Conservation (phyloP, 2,329 filamentous ascomycete genomes). For the Capronia epimyces region DNA sequence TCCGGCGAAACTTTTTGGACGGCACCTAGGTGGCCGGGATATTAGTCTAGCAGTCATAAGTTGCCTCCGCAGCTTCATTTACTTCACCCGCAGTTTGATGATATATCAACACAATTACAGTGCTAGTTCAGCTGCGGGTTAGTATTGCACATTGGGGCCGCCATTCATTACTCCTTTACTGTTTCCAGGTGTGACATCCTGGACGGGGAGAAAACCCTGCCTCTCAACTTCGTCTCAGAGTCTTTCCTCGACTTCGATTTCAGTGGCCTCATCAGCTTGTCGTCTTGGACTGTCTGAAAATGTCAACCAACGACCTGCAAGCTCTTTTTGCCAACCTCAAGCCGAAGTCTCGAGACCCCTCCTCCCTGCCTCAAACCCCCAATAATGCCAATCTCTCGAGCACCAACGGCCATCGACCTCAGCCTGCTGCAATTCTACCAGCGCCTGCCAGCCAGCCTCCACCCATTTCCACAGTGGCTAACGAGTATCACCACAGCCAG, state of each 20-base stretch:
- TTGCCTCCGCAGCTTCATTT: slow-evolving; percentile 1
- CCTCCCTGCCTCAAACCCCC: slow-evolving; percentile 31
- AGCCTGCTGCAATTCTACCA: slow-evolving; percentile 9
- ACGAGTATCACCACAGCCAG: slow-evolving; percentile 1
- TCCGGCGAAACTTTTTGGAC: neutral
- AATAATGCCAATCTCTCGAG: slow-evolving; percentile 4
- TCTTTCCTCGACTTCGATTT: slow-evolving; percentile 1
- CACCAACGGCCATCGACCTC: slow-evolving; percentile 8
- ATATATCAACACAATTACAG: neutral
- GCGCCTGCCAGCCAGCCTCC: slow-evolving; percentile 17
- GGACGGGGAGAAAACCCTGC: slow-evolving; percentile 4
- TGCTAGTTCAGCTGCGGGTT: neutral
- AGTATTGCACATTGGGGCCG: neutral
- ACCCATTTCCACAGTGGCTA: slow-evolving; percentile 5
- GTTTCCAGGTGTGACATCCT: slow-evolving; percentile 24
- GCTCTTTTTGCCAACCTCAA: slow-evolving; percentile 44
- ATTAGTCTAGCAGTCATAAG: neutral
- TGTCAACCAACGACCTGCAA: slow-evolving; percentile 45
- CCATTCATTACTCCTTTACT: slow-evolving; percentile 15
- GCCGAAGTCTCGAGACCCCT: slow-evolving; percentile 34
- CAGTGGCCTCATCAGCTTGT: slow-evolving; percentile 8
- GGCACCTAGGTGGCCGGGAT: neutral
- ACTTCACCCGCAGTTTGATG: neutral
- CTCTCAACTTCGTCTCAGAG: neutral
- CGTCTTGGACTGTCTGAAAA: slow-evolving; percentile 30